Percentiles rank a stretch among this genome's conserved stretches.
phyloP scores from a whole-genome alignment of 2,329 filamentous ascomycete genomes.

The Calonectria pseudoturangicola region DNA sequence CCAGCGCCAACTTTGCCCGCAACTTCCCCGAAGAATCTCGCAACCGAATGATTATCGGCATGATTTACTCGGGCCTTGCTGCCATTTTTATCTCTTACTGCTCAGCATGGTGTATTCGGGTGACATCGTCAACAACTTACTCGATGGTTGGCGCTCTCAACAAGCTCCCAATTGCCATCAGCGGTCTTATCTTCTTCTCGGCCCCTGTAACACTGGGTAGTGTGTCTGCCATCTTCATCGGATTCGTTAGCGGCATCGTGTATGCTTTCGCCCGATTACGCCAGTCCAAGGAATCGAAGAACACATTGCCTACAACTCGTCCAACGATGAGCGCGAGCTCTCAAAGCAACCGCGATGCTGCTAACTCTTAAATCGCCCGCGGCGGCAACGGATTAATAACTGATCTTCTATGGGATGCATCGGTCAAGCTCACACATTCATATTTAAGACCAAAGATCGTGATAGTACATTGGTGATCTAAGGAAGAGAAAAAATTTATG shows the following conservation, averaged over 20 bases:
- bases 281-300: constrained; percentile 81
- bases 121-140: constrained; percentile 98
- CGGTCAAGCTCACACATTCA: neutral
- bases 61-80: constrained; percentile 94
- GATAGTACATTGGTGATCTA: neutral
- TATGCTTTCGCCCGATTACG: constrained; percentile 82
- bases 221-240: constrained; percentile 92
- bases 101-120: constrained; percentile 98
- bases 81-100: constrained; percentile 99
- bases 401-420: neutral
- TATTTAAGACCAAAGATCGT: neutral
- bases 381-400: neutral
- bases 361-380: constrained; percentile 70
- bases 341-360: constrained; percentile 90
- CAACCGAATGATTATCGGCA: constrained; percentile 87
- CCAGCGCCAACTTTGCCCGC: constrained; percentile 83
- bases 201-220: constrained; percentile 94
- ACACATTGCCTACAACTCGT: constrained; percentile 78
- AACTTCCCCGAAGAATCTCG: constrained; percentile 93
- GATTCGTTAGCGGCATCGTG: constrained; percentile 93
- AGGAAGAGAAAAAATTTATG: neutral
- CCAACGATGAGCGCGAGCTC: constrained; percentile 90
- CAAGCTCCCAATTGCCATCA: constrained; percentile 96
- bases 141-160: constrained; percentile 99
- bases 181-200: constrained; percentile 95